phyloP scores from a whole-genome alignment of 768 basidiomycete species.

The Hypsizygus marmoreus region DNA sequence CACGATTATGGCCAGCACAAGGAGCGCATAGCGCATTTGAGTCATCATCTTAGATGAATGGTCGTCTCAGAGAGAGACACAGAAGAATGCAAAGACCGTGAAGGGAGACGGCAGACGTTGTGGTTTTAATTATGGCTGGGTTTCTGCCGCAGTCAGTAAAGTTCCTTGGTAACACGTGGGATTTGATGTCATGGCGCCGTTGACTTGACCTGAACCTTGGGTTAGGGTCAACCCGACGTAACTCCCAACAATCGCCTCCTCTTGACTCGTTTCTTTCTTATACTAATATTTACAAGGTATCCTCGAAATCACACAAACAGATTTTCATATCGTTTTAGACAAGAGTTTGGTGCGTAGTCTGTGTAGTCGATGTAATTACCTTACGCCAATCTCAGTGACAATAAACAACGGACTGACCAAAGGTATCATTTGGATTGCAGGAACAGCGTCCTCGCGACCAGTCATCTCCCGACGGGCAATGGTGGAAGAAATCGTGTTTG shows the following conservation, averaged over 20 bases:
- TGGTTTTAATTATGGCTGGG: too few relatives aligned
- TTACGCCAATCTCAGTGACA: background rate
- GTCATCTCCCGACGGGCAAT: conserved; percentile 61
- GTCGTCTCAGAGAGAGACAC: conserved; percentile 11
- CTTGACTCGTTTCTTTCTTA: too few relatives aligned
- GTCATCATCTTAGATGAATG: conserved; percentile 48
- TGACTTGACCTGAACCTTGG: background rate
- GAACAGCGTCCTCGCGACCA: conserved; percentile 67
- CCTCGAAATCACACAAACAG: conserved; percentile 37
- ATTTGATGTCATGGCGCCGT: too few relatives aligned
- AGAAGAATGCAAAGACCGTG: conserved; percentile 4
- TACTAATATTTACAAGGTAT: too few relatives aligned
- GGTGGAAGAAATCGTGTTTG: conserved; percentile 77
- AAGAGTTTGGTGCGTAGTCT: conserved; percentile 47
- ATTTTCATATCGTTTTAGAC: conserved; percentile 38
- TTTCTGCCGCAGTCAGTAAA: too few relatives aligned
- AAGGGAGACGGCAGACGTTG: conserved; percentile 9
- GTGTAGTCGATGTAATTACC: background rate
- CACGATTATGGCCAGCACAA: conserved; percentile 51
- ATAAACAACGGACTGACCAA: conserved; percentile 48
- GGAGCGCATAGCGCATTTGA: conserved; percentile 54
- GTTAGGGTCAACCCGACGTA: conserved; percentile 4
- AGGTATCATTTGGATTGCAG: conserved; percentile 70
- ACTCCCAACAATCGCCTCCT: too few relatives aligned
- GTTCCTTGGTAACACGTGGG: too few relatives aligned